Evolutionary conservation across 2,329 filamentous ascomycete genomes (phyloP).

Genomic region (Akanthomyces lecanii): DNA sequence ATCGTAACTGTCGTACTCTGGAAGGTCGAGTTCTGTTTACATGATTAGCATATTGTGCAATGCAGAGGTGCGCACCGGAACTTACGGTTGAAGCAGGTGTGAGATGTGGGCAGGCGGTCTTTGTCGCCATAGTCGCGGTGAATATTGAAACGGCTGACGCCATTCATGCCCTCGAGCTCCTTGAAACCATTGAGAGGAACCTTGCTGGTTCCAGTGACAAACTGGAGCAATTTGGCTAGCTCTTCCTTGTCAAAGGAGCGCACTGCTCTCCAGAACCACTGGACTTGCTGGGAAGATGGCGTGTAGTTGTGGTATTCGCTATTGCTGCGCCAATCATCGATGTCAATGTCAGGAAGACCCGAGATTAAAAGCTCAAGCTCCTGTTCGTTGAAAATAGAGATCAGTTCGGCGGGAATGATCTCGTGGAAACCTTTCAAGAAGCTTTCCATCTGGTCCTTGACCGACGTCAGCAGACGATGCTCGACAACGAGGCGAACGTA

Average conservation of each 20-base stretch:
- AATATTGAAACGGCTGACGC: slow-evolving; percentile 96
- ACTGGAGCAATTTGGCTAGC: slow-evolving; percentile 92
- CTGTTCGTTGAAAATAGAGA: slow-evolving; percentile 98
- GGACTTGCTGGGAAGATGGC: slow-evolving; percentile 89
- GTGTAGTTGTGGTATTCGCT: slow-evolving; percentile 98
- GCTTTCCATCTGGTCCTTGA: slow-evolving; percentile 88
- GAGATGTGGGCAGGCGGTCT: slow-evolving; percentile 89
- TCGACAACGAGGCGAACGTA: slow-evolving; percentile 94
- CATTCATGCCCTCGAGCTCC: slow-evolving; percentile 98
- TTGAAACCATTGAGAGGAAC: slow-evolving; percentile 98
- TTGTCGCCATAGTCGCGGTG: slow-evolving; percentile 97
- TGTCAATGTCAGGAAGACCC: slow-evolving; percentile 91
- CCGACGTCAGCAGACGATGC: slow-evolving; percentile 85
- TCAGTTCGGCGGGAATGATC: slow-evolving; percentile 88
- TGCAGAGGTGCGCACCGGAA: slow-evolving; percentile 27
- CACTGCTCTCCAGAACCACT: slow-evolving; percentile 99
- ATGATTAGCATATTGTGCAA: slow-evolving; percentile 30
- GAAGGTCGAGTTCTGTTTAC: slow-evolving; percentile 82
- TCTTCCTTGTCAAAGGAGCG: slow-evolving; percentile 99
- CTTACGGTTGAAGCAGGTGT: slow-evolving; percentile 99
- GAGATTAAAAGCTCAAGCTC: slow-evolving; percentile 96
- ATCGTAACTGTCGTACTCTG: slow-evolving; percentile 97
- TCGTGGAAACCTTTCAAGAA: slow-evolving; percentile 97
- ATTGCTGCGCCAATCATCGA: slow-evolving; percentile 99
- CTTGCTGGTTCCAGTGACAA: slow-evolving; percentile 97